Evolutionary conservation across 2,329 filamentous ascomycete genomes (phyloP).

Genomic region (Aphanocladium album): DNA sequence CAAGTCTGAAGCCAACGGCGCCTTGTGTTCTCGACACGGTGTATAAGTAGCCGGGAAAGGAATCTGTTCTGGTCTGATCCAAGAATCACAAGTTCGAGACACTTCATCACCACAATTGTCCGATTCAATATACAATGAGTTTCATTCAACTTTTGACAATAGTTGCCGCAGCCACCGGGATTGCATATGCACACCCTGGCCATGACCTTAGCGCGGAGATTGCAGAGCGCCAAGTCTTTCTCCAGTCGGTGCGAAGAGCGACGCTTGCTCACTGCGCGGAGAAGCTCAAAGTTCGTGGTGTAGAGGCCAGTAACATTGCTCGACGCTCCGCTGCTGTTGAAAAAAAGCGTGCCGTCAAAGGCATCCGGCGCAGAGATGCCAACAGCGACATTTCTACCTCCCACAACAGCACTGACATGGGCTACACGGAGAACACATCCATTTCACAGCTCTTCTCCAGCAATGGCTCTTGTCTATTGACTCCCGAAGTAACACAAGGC

Average conservation of each 20-base stretch:
- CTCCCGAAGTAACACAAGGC: slow-evolving; percentile 46
- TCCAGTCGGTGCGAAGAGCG: slow-evolving; percentile 30
- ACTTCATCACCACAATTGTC: background rate
- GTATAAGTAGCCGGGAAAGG: background rate
- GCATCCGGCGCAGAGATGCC: slow-evolving; percentile 27
- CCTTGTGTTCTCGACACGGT: background rate
- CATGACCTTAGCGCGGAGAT: slow-evolving; percentile 45
- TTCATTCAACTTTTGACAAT: background rate
- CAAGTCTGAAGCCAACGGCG: background rate
- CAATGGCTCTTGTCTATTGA: slow-evolving; percentile 41
- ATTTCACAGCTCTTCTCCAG: slow-evolving; percentile 32
- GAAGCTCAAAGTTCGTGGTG: slow-evolving; percentile 42
- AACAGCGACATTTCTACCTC: slow-evolving; percentile 28
- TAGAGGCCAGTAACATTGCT: slow-evolving; percentile 37
- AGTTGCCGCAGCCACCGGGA: background rate
- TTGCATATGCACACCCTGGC: slow-evolving; percentile 35
- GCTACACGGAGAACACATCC: slow-evolving; percentile 26
- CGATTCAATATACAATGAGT: background rate
- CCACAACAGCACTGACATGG: slow-evolving; percentile 32
- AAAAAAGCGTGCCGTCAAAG: slow-evolving; percentile 36
- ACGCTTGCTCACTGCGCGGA: slow-evolving; percentile 42
- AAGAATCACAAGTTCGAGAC: background rate
- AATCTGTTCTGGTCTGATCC: background rate
- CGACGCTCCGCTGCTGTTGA: slow-evolving; percentile 39
- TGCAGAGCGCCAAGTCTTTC: slow-evolving; percentile 43